A percentile compares a stretch with the other conserved stretches of the same genome.
Conservation (phyloP, 257 asterid species). For the Leonotis leonurus region DNA sequence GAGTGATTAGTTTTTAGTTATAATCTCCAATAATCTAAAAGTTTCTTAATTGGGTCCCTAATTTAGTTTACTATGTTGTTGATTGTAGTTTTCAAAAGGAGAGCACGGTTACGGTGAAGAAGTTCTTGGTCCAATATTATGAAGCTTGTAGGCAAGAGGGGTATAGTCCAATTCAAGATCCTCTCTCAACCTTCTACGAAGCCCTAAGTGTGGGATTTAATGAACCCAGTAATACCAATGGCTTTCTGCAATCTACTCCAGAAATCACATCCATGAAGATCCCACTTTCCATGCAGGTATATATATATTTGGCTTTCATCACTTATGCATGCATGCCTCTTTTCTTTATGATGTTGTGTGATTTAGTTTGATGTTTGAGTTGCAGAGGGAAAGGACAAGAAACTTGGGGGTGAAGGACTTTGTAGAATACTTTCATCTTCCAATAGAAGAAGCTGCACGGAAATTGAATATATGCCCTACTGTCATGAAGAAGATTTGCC, state of each 20-base stretch:
- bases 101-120: slow-evolving; percentile 40
- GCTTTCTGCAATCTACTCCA: slow-evolving; percentile 26
- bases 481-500: slow-evolving; percentile 73
- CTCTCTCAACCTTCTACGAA: slow-evolving; percentile 51
- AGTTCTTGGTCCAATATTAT: slow-evolving; percentile 54
- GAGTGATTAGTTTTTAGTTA: slow-evolving; percentile 11
- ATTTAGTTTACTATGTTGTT: not conserved
- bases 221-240: slow-evolving; percentile 11
- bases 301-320: slow-evolving; percentile 21
- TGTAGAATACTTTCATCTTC: slow-evolving; percentile 40
- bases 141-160: slow-evolving; percentile 59
- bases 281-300: slow-evolving; percentile 59
- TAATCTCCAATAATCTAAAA: too few relatives aligned
- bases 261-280: slow-evolving; percentile 23
- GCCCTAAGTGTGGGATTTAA: slow-evolving; percentile 49
- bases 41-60: not conserved
- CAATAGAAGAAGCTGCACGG: slow-evolving; percentile 54
- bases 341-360: not conserved
- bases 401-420: slow-evolving; percentile 60
- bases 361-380: not conserved
- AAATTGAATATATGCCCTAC: slow-evolving; percentile 65
- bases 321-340: too few relatives aligned
- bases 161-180: slow-evolving; percentile 44
- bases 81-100: slow-evolving; percentile 38
- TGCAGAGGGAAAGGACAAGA: slow-evolving; percentile 79